A percentile compares a stretch with the other conserved stretches of the same genome.
These are phyloP conservation scores for Suhomyces ambrosiae DNA, from an alignment of 1,139 yeast species.

Conservation along the genomic window DNA sequence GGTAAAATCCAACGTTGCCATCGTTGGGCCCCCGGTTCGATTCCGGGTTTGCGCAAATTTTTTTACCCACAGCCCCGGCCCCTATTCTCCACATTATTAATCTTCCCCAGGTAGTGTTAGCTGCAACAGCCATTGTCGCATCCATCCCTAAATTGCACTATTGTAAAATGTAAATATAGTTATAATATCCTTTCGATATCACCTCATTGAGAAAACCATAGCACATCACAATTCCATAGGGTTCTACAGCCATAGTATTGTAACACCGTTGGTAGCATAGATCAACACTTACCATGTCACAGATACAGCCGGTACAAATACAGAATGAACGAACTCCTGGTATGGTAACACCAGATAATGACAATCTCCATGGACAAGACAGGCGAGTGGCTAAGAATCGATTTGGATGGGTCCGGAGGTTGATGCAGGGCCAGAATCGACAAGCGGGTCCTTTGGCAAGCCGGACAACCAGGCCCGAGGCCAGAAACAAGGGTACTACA, in stretches of 20 bases:
- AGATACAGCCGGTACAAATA: constrained; percentile 3
- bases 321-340: constrained; percentile 3
- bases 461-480: not conserved
- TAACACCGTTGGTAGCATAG: not conserved
- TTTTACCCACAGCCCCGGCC: not conserved
- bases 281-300: constrained; percentile 4
- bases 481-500: not conserved
- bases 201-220: too few species aligned
- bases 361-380: constrained; percentile 3
- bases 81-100: not conserved
- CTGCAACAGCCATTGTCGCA: too few species aligned
- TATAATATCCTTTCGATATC: too few species aligned
- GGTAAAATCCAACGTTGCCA: constrained; percentile 20
- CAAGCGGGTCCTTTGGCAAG: constrained; percentile 9
- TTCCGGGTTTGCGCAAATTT: constrained; percentile 19
- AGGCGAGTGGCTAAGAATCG: constrained; percentile 32
- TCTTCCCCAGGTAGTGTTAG: not conserved
- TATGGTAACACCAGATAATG: not conserved
- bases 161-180: too few species aligned
- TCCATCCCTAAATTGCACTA: too few species aligned
- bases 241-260: not conserved
- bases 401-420: constrained; percentile 50
- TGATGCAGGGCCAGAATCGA: constrained; percentile 48
- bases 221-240: not conserved
- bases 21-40: constrained; percentile 22